Evolutionary conservation across 257 asterid species (phyloP).

Genomic region (Plantago elongata): DNA sequence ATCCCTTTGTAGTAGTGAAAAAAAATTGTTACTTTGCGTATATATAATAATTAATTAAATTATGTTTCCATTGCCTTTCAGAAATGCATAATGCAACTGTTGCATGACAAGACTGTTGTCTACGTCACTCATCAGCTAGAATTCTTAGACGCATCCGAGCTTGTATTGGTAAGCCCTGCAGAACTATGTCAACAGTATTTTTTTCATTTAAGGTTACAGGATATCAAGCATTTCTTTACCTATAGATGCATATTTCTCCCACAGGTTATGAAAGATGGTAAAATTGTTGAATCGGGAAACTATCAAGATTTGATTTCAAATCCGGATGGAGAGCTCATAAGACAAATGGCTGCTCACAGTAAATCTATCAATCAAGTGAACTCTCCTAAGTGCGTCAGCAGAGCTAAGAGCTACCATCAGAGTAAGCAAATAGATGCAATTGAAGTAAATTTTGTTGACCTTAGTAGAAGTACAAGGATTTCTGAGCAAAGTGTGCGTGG

Average conservation of each 20-base stretch:
- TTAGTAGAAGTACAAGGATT: conserved; percentile 27
- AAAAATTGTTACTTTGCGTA: neutral
- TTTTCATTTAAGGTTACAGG: neutral
- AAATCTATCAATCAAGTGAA: conserved; percentile 52
- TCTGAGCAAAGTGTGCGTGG: conserved; percentile 34
- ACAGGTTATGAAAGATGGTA: conserved; percentile 75
- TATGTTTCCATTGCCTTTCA: conserved; percentile 26
- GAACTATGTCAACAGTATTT: neutral
- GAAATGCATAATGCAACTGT: conserved; percentile 64
- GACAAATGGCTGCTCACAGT: conserved; percentile 62
- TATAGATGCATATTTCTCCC: neutral
- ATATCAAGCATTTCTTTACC: neutral
- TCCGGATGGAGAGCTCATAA: conserved; percentile 50
- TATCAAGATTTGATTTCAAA: conserved; percentile 56
- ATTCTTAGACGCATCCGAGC: conserved; percentile 65
- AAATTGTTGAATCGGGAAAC: conserved; percentile 64
- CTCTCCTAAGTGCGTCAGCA: conserved; percentile 22
- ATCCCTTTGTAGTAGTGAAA: neutral
- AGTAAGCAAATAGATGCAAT: conserved; percentile 30
- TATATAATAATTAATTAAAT: neutral
- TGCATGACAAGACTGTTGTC: conserved; percentile 53
- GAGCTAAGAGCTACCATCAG: conserved; percentile 23
- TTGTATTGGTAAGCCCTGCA: conserved; percentile 52
- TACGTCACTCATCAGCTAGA: conserved; percentile 87
- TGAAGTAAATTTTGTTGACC: conserved; percentile 36